Conservation (phyloP, 1,284 basidiomycete genomes). For the Ceratobasidium sp. region DNA sequence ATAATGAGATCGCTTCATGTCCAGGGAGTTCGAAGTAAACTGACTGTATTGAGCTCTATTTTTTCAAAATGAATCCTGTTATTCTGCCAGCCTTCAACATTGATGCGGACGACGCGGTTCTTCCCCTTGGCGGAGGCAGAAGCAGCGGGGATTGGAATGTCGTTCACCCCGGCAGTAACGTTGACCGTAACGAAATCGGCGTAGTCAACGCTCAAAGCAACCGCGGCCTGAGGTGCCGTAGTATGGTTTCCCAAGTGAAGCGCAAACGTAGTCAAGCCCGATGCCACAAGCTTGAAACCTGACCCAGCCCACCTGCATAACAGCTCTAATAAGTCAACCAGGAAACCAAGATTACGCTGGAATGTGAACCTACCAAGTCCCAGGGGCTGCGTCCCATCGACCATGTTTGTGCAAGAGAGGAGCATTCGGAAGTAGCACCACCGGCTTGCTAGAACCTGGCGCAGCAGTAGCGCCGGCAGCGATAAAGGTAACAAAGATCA, state of each 20-base stretch:
- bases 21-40: slow-evolving; percentile 37
- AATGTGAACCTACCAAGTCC: slow-evolving; percentile 56
- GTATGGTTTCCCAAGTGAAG: slow-evolving; percentile 64
- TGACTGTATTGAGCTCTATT: slow-evolving; percentile 60
- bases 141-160: slow-evolving; percentile 55
- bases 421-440: not conserved
- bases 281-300: slow-evolving; percentile 64
- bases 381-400: slow-evolving; percentile 56
- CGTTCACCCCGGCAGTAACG: slow-evolving; percentile 61
- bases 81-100: slow-evolving; percentile 68
- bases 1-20: not conserved
- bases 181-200: slow-evolving; percentile 62
- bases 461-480: not conserved
- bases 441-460: not conserved
- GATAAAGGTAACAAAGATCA: not conserved
- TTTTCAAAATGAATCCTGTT: slow-evolving; percentile 65
- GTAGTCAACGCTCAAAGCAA: slow-evolving; percentile 64
- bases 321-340: not conserved
- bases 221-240: slow-evolving; percentile 58
- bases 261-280: slow-evolving; percentile 59
- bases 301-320: slow-evolving; percentile 59
- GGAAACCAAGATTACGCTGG: not conserved
- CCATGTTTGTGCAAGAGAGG: slow-evolving; percentile 34
- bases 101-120: slow-evolving; percentile 59
- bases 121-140: slow-evolving; percentile 8